Conservation (phyloP, 2,329 filamentous ascomycete species). For the Fusarium xyrophilum region DNA sequence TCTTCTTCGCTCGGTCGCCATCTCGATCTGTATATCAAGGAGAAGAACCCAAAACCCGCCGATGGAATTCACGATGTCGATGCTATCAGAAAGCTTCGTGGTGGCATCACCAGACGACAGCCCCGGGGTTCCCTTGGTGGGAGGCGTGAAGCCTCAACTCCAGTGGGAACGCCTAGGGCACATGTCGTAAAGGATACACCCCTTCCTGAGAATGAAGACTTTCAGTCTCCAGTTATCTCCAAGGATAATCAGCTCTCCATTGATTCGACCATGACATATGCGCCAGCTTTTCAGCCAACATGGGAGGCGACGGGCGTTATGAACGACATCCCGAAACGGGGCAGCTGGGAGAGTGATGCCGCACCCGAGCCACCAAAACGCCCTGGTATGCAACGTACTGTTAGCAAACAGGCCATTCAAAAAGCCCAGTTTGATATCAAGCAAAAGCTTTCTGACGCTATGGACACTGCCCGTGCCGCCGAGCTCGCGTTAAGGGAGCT, state of each 20-base stretch:
- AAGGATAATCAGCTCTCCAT: slow-evolving; percentile 53
- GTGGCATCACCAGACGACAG: slow-evolving; percentile 85
- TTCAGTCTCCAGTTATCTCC: slow-evolving; percentile 49
- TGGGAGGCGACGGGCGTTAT: slow-evolving; percentile 84
- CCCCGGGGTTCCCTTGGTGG: slow-evolving; percentile 69
- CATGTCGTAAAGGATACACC: slow-evolving; percentile 50
- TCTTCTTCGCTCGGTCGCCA: slow-evolving; percentile 93
- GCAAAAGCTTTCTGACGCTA: slow-evolving; percentile 70
- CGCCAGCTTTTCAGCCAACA: slow-evolving; percentile 62
- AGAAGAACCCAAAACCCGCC: slow-evolving; percentile 85
- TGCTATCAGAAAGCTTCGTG: slow-evolving; percentile 82
- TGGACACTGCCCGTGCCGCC: slow-evolving; percentile 81
- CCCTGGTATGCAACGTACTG: slow-evolving; percentile 49
- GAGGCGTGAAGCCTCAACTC: slow-evolving; percentile 66
- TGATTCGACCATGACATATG: slow-evolving; percentile 58
- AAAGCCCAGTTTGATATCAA: slow-evolving; percentile 70
- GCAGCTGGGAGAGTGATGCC: slow-evolving; percentile 44
- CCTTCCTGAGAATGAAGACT: slow-evolving; percentile 49
- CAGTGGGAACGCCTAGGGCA: slow-evolving; percentile 57
- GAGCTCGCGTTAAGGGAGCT: slow-evolving; percentile 87
- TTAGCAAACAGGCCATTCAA: slow-evolving; percentile 60
- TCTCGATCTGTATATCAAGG: slow-evolving; percentile 91
- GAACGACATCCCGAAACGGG: slow-evolving; percentile 68
- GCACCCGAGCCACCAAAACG: slow-evolving; percentile 48
- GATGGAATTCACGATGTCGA: slow-evolving; percentile 92